Conservation (phyloP, 495 filamentous ascomycete genomes). For the Lasiosphaeria ovina region DNA sequence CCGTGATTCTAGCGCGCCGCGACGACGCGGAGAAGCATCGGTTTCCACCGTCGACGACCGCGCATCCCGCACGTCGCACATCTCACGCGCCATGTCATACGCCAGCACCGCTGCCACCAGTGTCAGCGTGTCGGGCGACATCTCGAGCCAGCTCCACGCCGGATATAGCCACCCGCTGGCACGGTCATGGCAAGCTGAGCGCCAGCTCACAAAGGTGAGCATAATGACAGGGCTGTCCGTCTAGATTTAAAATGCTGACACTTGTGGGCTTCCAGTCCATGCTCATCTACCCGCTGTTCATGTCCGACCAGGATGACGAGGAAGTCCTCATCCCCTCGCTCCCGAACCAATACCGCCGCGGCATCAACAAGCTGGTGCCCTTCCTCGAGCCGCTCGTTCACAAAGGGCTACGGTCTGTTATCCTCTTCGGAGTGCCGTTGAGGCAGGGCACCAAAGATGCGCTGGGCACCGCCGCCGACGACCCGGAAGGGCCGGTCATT, state of each 20-base stretch:
- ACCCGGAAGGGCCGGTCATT: slow-evolving; percentile 89
- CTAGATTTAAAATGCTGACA: slow-evolving; percentile 13
- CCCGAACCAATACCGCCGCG: slow-evolving; percentile 81
- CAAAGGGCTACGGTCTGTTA: slow-evolving; percentile 87
- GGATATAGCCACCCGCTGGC: slow-evolving; percentile 92
- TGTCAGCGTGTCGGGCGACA: slow-evolving; percentile 88
- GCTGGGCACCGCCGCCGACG: slow-evolving; percentile 89
- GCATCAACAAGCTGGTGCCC: slow-evolving; percentile 79
- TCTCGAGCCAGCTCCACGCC: slow-evolving; percentile 91
- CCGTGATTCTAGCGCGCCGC: slow-evolving; percentile 47
- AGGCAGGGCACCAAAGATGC: slow-evolving; percentile 79
- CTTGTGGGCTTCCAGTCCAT: slow-evolving; percentile 63
- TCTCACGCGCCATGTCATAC: slow-evolving; percentile 75
- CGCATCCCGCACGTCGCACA: slow-evolving; percentile 57
- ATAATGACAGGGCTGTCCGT: not conserved
- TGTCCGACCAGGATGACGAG: slow-evolving; percentile 91
- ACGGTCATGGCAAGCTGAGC: slow-evolving; percentile 91
- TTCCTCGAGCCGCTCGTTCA: slow-evolving; percentile 82
- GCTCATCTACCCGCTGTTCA: slow-evolving; percentile 96
- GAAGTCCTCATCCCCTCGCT: slow-evolving; percentile 86
- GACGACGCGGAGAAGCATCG: slow-evolving; percentile 44
- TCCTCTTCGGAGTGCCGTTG: slow-evolving; percentile 91
- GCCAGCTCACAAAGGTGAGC: slow-evolving; percentile 89
- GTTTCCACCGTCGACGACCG: slow-evolving; percentile 55
- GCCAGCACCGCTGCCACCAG: slow-evolving; percentile 88